These are phyloP conservation scores for Triglochin maritima DNA, from an alignment of 106 monocot genomes.

Conservation along the genomic window DNA sequence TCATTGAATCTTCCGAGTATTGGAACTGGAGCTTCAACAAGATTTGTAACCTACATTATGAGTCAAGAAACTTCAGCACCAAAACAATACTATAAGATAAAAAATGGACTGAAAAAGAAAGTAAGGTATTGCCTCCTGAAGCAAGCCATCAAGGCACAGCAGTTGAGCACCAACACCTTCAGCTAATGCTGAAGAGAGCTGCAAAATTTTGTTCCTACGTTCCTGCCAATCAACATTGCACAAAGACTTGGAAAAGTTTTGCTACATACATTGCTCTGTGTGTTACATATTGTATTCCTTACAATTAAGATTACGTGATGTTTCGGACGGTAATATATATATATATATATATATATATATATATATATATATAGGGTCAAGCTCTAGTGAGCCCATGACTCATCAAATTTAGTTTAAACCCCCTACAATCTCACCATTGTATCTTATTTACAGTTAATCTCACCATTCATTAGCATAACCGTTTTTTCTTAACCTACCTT, in stretches of 20 bases:
- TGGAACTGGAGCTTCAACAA: slow-evolving; percentile 83
- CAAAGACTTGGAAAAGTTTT: background rate
- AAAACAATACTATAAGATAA: background rate
- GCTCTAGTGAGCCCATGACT: too few relatives aligned
- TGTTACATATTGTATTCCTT: background rate
- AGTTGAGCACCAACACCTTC: slow-evolving; percentile 52
- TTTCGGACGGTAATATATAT: background rate
- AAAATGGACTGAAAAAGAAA: slow-evolving; percentile 1
- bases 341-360: too few relatives aligned
- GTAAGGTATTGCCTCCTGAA: slow-evolving; percentile 52
- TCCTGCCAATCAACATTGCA: slow-evolving; percentile 28
- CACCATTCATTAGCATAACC: too few relatives aligned
- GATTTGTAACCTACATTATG: slow-evolving; percentile 64
- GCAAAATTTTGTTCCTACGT: slow-evolving; percentile 47
- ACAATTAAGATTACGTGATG: background rate
- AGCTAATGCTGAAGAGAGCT: slow-evolving; percentile 42
- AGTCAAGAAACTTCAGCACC: background rate
- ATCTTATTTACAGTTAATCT: too few relatives aligned
- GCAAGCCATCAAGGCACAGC: slow-evolving; percentile 37
- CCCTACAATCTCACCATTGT: too few relatives aligned
- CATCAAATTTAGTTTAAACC: too few relatives aligned
- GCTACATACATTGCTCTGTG: background rate
- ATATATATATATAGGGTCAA: too few relatives aligned
- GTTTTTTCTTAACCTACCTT: too few relatives aligned
- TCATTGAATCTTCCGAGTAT: slow-evolving; percentile 77